phyloP scores from a whole-genome alignment of 805 yeast species.

The Myxozyma neotropica region DNA sequence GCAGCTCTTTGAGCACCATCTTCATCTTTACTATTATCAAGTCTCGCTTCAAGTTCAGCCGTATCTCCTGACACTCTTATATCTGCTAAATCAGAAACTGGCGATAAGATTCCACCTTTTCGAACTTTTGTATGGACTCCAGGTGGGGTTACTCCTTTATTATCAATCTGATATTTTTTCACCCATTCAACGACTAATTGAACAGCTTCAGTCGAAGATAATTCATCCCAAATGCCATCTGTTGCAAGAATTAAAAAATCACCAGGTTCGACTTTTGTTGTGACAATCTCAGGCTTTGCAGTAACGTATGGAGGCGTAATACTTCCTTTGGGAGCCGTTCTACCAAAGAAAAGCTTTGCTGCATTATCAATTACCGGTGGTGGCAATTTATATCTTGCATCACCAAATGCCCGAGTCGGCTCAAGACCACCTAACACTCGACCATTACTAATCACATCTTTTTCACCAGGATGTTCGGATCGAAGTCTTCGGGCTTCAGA shows the following conservation, averaged over 20 bases:
- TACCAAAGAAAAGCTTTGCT: constrained; percentile 77
- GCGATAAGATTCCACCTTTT: constrained; percentile 23
- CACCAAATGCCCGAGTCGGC: constrained; percentile 97
- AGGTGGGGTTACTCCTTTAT: constrained; percentile 63
- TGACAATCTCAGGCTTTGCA: constrained; percentile 83
- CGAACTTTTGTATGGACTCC: constrained; percentile 19
- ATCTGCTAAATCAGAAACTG: constrained; percentile 22
- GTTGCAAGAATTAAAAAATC: constrained; percentile 91
- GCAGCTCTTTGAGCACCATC: not conserved
- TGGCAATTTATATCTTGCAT: constrained; percentile 88
- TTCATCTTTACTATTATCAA: constrained; percentile 7
- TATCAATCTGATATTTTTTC: constrained; percentile 63
- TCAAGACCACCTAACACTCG: constrained; percentile 90
- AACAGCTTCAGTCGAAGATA: constrained; percentile 89
- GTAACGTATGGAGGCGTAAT: constrained; percentile 96
- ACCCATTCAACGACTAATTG: constrained; percentile 93
- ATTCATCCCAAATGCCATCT: constrained; percentile 91
- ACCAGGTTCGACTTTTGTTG: constrained; percentile 74
- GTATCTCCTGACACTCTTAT: constrained; percentile 16
- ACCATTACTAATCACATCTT: constrained; percentile 76
- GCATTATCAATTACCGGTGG: constrained; percentile 70
- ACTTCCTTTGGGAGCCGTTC: constrained; percentile 63
- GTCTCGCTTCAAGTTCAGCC: constrained; percentile 17
- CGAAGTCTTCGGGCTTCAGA: constrained; percentile 81
- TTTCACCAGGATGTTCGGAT: constrained; percentile 88